A percentile compares a stretch with the other conserved stretches of the same genome.
Conservation (phyloP, 805 yeast species). For the Wickerhamiella parazyma region DNA sequence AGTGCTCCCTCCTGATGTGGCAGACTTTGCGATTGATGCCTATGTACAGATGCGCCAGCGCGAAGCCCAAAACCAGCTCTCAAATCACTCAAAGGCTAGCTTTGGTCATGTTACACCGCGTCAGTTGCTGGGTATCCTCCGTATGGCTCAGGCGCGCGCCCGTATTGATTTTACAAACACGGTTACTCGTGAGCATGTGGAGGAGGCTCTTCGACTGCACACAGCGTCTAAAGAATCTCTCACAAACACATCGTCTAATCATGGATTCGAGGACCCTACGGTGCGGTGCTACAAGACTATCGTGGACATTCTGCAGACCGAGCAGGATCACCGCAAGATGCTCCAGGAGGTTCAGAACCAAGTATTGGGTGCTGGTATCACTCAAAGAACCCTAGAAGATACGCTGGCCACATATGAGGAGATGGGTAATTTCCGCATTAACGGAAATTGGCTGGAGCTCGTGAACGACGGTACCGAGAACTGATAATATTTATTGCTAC, state of each 20-base stretch:
- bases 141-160: constrained; percentile 91
- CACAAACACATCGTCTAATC: background rate
- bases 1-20: constrained; percentile 65
- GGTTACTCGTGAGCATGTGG: constrained; percentile 73
- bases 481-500: too few relatives aligned
- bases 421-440: background rate
- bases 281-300: constrained; percentile 5
- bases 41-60: constrained; percentile 90
- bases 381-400: background rate
- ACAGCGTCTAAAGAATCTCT: constrained; percentile 81
- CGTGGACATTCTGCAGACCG: background rate
- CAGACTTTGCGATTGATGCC: constrained; percentile 71
- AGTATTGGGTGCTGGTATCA: background rate
- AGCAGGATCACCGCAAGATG: constrained; percentile 2
- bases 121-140: constrained; percentile 76
- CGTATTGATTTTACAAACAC: constrained; percentile 64
- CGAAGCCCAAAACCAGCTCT: constrained; percentile 55
- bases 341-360: constrained; percentile 1
- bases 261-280: constrained; percentile 1
- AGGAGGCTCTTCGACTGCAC: constrained; percentile 80
- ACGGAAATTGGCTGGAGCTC: constrained; percentile 6
- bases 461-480: background rate
- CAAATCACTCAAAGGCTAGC: constrained; percentile 47
- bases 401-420: background rate
- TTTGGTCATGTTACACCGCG: constrained; percentile 93